Percentiles rank a stretch among this genome's conserved stretches.
These are phyloP conservation scores for Yamadazyma jaroonii DNA, from an alignment of 1,139 yeast genomes.

Conservation along the genomic window DNA sequence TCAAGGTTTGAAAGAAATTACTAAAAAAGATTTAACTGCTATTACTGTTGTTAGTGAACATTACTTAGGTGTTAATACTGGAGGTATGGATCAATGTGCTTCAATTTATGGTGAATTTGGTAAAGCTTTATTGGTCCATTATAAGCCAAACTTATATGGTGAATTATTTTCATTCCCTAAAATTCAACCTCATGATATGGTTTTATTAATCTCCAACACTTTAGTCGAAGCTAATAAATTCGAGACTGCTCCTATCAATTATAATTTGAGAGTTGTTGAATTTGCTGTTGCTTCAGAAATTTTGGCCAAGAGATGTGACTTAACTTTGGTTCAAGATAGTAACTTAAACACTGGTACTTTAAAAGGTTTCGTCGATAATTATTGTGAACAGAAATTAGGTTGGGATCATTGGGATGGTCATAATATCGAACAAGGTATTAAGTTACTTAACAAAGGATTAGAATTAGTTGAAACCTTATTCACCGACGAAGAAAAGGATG, in stretches of 20 bases:
- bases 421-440: conserved; percentile 44
- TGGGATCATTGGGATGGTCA: conserved; percentile 45
- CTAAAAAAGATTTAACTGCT: conserved; percentile 54
- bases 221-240: conserved; percentile 62
- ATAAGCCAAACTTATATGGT: conserved; percentile 58
- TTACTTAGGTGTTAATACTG: conserved; percentile 71
- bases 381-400: conserved; percentile 32
- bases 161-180: conserved; percentile 56
- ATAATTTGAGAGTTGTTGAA: conserved; percentile 70
- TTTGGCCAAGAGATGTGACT: conserved; percentile 47
- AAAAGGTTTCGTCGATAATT: conserved; percentile 60
- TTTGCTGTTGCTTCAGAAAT: conserved; percentile 62
- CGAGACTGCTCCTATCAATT: conserved; percentile 68
- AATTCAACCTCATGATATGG: conserved; percentile 40
- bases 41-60: conserved; percentile 71
- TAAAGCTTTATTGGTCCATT: conserved; percentile 61
- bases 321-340: conserved; percentile 49
- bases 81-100: conserved; percentile 81
- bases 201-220: conserved; percentile 63
- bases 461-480: conserved; percentile 40
- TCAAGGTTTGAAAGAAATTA: conserved; percentile 42
- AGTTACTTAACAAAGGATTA: conserved; percentile 38
- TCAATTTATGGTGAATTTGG: conserved; percentile 62
- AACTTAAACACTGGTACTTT: conserved; percentile 62
- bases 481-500: conserved; percentile 33